A percentile compares a stretch with the other conserved stretches of the same genome.
Evolutionary conservation across 345 rosid genomes (phyloP).

Genomic region (Angophora floribunda): DNA sequence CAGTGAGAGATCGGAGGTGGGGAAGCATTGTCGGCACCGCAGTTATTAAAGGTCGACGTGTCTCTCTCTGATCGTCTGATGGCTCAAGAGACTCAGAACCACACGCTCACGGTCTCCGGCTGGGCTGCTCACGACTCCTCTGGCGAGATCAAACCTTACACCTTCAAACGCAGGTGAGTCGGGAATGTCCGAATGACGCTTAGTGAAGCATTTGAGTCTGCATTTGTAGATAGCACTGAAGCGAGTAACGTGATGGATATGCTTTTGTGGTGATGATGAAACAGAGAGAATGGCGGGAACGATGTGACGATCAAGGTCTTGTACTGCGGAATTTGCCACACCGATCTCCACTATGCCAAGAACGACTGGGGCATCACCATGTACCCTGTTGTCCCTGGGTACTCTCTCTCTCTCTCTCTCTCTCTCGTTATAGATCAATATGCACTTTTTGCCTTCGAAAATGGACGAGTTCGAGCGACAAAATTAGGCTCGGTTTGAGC

Average conservation of each 20-base stretch:
- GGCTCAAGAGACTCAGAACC: slow-evolving; percentile 45
- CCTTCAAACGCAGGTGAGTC: slow-evolving; percentile 39
- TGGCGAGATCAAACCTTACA: slow-evolving; percentile 36
- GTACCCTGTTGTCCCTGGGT: slow-evolving; percentile 87
- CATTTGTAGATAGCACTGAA: background rate
- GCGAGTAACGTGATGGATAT: background rate
- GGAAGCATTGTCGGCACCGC: background rate
- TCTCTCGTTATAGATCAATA: background rate
- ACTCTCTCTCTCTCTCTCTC: background rate
- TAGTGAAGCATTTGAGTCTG: background rate
- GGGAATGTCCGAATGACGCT: background rate
- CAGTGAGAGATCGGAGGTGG: background rate
- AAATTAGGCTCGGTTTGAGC: background rate
- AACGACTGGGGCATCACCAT: slow-evolving; percentile 80
- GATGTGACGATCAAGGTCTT: slow-evolving; percentile 65
- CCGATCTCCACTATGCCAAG: slow-evolving; percentile 58
- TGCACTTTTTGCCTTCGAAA: background rate
- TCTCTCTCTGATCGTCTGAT: background rate
- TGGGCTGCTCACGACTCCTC: slow-evolving; percentile 52
- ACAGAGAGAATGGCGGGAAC: slow-evolving; percentile 57
- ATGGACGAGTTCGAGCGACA: background rate
- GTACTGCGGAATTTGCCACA: slow-evolving; percentile 81
- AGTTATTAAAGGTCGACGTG: background rate
- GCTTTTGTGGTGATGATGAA: background rate
- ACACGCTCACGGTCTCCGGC: slow-evolving; percentile 40